Percentiles rank a stretch among this genome's conserved stretches.
These are phyloP conservation scores for Bombardia bombarda DNA, from an alignment of 495 filamentous ascomycete genomes.

Conservation along the genomic window DNA sequence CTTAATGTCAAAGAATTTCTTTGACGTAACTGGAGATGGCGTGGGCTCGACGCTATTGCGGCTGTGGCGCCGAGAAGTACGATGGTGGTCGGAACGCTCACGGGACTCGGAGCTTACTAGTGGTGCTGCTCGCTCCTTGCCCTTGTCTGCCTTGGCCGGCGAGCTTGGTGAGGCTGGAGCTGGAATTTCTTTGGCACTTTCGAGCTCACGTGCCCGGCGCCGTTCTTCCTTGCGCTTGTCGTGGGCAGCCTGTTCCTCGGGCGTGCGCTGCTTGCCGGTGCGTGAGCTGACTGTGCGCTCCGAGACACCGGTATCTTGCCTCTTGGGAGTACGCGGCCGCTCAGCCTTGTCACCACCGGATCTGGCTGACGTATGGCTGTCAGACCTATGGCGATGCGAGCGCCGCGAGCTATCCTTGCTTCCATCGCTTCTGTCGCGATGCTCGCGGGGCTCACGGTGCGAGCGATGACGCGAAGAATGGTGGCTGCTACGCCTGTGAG, in stretches of 20 bases:
- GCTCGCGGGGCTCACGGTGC: constrained; percentile 17
- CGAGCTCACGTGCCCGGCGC: constrained; percentile 16
- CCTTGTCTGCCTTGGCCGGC: not conserved
- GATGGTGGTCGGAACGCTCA: constrained; percentile 18
- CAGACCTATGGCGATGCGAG: constrained; percentile 24
- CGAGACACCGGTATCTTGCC: constrained; percentile 26
- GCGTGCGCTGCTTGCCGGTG: constrained; percentile 27
- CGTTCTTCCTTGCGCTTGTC: constrained; percentile 34
- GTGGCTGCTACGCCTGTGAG: constrained; percentile 27
- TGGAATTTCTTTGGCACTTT: constrained; percentile 14
- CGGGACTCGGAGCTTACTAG: constrained; percentile 1
- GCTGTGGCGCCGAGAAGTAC: constrained; percentile 30
- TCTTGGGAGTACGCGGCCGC: constrained; percentile 19
- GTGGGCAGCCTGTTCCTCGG: constrained; percentile 37
- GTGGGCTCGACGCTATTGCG: constrained; percentile 20
- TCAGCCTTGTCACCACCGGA: constrained; percentile 18
- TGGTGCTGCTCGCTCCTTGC: constrained; percentile 2
- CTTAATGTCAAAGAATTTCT: constrained; percentile 35
- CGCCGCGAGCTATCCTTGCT: constrained; percentile 26
- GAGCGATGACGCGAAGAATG: constrained; percentile 26
- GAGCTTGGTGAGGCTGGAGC: constrained; percentile 9
- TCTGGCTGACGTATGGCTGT: constrained; percentile 25
- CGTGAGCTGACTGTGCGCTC: constrained; percentile 21
- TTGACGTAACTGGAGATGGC: constrained; percentile 20
- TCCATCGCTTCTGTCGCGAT: constrained; percentile 18